Base-by-base conservation (phyloP, 2,329 filamentous ascomycete genomes). In the Neopestalotiopsis sp. region DNA sequence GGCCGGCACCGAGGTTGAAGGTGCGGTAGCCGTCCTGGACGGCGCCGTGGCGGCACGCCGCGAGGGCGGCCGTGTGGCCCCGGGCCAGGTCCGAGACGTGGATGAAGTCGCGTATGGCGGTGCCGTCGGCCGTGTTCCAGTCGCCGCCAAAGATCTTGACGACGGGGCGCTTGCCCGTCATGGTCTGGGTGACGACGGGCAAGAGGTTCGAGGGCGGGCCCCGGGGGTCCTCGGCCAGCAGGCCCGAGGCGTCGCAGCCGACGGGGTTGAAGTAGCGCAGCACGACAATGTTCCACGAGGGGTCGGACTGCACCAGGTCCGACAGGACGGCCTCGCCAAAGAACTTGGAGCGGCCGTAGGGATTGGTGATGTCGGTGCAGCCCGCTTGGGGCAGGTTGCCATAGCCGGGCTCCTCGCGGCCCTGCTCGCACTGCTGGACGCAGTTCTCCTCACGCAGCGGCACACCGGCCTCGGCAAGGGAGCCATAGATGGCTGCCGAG, bases 71-170 rank as follows among this genome's bases (percentile, higher is more conserved):
- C 49, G 91, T 85, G 77, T 92, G 90, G 4, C 88, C 90, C 57
- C 86, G 82, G 5, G 89, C 89, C 59, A 92, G 83, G 76, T 92
- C 90, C 17, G 85, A 87, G 49, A 91, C 90, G 72, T 92, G 90
- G 71, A 92, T 90, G 74, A 90, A 92, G 77, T 92, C 90, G 57
- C 90, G 87, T 56, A 92, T 84, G 1, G 89, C 89, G 0, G 90
- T 91, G 17, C 90, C 90, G 73, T 92, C 90, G 4, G 83, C 80
- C 0, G 90, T 92, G 68, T 89, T 84, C 85, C 89, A 92, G 77
- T 92, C 89, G 2, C 83, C 84, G 7, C 90, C 90, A 71, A 89
- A 92, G 66, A 92, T 86, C 64, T 87, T 83, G n/a, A 91, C 81
- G 59, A 85, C 82, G 4, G 81, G 74, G 62, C 84, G 83, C 45